Evolutionary conservation across 805 yeast species (phyloP).

Genomic region (Yarrowia hollandica): DNA sequence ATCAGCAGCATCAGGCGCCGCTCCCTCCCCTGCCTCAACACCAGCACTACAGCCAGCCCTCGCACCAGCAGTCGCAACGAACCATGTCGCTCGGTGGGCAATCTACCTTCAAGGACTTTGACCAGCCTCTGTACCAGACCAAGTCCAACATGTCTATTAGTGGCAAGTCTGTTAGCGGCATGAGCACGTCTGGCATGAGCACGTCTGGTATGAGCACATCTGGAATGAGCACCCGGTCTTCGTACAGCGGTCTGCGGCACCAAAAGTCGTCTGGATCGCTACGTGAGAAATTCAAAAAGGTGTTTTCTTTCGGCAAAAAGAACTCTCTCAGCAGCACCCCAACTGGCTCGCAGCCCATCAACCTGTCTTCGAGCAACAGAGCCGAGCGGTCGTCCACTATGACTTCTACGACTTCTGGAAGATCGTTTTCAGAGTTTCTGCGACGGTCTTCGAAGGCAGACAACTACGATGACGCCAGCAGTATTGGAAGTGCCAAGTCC

Average conservation of each 20-base stretch:
- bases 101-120: constrained; percentile 9
- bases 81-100: constrained; percentile 13
- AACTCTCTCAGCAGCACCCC: background rate
- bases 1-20: background rate
- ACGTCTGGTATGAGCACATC: constrained; percentile 5
- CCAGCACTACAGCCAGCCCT: background rate
- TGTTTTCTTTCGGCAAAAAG: constrained; percentile 5
- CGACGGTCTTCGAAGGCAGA: constrained; percentile 20
- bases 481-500: background rate
- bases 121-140: constrained; percentile 2
- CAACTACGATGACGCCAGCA: constrained; percentile 8
- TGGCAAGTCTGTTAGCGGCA: constrained; percentile 20
- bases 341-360: constrained; percentile 1
- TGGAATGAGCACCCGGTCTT: constrained; percentile 14
- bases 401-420: constrained; percentile 13
- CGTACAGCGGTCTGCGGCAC: constrained; percentile 5
- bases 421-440: constrained; percentile 15
- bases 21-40: background rate
- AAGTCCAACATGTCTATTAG: constrained; percentile 23
- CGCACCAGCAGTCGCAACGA: constrained; percentile 11
- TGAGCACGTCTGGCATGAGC: background rate
- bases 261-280: constrained; percentile 15
- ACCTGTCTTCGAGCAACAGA: background rate
- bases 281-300: constrained; percentile 17
- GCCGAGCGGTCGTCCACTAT: constrained; percentile 16